Percentiles rank a stretch among this genome's conserved stretches.
phyloP scores from a whole-genome alignment of 2,329 filamentous ascomycete species.

The Acephala macrosclerotiorum region DNA sequence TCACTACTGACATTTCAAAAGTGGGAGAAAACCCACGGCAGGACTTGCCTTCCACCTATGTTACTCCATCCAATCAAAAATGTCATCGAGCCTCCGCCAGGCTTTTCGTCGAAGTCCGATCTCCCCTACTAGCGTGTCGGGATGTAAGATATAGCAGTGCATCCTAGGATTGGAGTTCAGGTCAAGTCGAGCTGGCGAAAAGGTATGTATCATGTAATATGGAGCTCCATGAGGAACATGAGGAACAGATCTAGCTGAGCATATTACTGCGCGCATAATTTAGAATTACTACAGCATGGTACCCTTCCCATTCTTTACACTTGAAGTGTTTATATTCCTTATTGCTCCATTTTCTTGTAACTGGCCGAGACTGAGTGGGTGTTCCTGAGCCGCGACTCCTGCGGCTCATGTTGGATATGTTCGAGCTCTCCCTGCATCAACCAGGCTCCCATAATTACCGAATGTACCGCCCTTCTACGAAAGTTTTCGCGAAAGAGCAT shows the following conservation, averaged over 20 bases:
- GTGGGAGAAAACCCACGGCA: slow-evolving; percentile 64
- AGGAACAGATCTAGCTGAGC: background rate
- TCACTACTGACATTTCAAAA: slow-evolving; percentile 31
- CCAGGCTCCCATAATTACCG: background rate
- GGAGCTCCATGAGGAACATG: background rate
- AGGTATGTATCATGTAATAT: slow-evolving; percentile 3
- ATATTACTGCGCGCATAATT: background rate
- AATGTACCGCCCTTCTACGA: background rate
- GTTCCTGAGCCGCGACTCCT: background rate
- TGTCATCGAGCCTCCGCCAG: slow-evolving; percentile 57
- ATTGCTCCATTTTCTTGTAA: too few relatives aligned
- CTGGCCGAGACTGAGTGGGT: background rate
- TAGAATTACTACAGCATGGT: background rate
- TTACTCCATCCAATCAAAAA: slow-evolving; percentile 68
- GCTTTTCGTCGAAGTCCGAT: slow-evolving; percentile 36
- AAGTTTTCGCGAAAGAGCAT: background rate
- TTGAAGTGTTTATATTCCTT: too few relatives aligned
- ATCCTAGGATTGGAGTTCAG: background rate
- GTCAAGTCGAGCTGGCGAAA: background rate
- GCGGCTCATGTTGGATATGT: background rate
- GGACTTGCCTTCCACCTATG: slow-evolving; percentile 64
- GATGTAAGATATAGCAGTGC: background rate
- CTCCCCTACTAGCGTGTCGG: slow-evolving; percentile 4
- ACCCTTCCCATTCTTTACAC: background rate
- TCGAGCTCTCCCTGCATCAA: background rate